Conservation (phyloP, 1,139 yeast species). For the Saccharomyces hybrid region DNA sequence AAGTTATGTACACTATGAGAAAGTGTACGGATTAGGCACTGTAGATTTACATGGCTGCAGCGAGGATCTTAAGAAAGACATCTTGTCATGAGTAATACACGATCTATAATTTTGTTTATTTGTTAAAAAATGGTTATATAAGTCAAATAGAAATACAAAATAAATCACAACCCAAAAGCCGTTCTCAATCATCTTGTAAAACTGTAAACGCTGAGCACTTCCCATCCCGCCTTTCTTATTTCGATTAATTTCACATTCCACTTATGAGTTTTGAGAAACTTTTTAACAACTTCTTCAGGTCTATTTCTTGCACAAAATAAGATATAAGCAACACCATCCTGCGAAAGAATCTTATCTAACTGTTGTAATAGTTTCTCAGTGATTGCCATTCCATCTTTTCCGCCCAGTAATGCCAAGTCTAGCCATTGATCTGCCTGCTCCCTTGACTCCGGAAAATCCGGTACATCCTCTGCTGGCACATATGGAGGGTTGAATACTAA, state of each 20-base stretch:
- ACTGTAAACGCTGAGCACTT: conserved; percentile 67
- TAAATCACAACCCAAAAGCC: neutral
- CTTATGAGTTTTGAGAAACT: conserved; percentile 40
- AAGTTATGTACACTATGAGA: conserved; percentile 67
- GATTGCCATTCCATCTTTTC: conserved; percentile 79
- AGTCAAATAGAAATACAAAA: neutral
- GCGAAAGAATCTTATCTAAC: conserved; percentile 43
- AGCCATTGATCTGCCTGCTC: conserved; percentile 58
- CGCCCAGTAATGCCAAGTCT: conserved; percentile 85
- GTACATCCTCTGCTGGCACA: conserved; percentile 77
- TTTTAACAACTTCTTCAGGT: conserved; percentile 51
- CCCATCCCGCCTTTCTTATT: conserved; percentile 89
- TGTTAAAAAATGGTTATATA: neutral
- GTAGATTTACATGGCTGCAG: conserved; percentile 46
- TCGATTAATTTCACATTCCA: conserved; percentile 52
- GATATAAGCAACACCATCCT: conserved; percentile 69
- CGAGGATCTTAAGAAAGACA: conserved; percentile 49
- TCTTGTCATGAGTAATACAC: conserved; percentile 31
- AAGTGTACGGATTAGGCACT: conserved; percentile 49
- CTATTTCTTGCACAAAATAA: conserved; percentile 80
- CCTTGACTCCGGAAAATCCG: conserved; percentile 36
- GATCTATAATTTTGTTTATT: neutral
- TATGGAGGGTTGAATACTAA: conserved; percentile 91
- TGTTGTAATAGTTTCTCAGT: conserved; percentile 56
- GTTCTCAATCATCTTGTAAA: conserved; percentile 5